Base-by-base conservation (phyloP, 2,329 filamentous ascomycete species). In the Aspergillus sergii region DNA sequence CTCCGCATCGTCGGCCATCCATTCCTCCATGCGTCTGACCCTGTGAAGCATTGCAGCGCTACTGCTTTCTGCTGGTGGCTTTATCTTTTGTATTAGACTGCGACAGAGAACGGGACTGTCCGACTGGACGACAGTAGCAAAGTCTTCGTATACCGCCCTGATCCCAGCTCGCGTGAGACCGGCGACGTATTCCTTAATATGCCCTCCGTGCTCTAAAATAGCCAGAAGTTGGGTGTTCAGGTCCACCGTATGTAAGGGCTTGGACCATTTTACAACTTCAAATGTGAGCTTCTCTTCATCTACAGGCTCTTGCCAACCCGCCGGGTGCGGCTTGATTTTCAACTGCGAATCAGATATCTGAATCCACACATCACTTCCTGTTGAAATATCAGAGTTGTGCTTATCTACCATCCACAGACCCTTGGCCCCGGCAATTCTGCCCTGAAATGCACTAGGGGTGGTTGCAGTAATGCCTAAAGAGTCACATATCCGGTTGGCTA, bases 361-460 rank as follows among this genome's bases (percentile, higher is more conserved):
- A 26, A 89, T 85, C 84, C 85, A 88, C 11, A 80, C 72, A 26
- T 76, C 69, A 14, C 80, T 71, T 1, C 67, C 68, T 14, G 53
- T 59, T 23, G 43, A 65, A 41, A 69, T 59, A 19, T 61, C 59
- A 9, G 72, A 78, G 69, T 62, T 74, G 67, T 77, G 71, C 4
- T 73, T 75, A 60, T 84, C 84, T 1, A 87, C 78, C 72, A 86
- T 84, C 87, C 87, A 89, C 6, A 89, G 68, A 1, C 87, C 87
- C 72, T 89, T 89, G 0, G 85, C 84, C 1, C 87, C 86, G 21
- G 80, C 82, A 61, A 89, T 86, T 6, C 87, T 79, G 10, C 78
- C 86, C 73, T 89, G 87, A 30, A 86, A 84, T 3, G 76, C 80
- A 59, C 83, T 83, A 0, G 85, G 86, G 0, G 83, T 74, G 7